phyloP scores from a whole-genome alignment of 805 yeast species.

The Dipodascus geniculatus region DNA sequence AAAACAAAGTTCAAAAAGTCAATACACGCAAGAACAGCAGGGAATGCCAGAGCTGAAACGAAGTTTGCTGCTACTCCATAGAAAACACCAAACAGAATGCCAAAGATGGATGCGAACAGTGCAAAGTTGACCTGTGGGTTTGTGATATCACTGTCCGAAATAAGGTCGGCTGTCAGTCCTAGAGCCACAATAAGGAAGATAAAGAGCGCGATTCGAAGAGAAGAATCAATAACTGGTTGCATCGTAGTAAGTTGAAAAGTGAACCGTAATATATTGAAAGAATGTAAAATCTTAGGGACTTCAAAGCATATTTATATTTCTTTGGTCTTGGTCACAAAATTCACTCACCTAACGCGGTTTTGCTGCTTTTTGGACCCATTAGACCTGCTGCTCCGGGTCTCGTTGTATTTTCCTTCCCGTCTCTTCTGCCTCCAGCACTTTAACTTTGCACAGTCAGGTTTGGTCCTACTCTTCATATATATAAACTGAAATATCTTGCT shows the following conservation, averaged over 20 bases:
- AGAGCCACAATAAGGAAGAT: slow-evolving; percentile 64
- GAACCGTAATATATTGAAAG: too few relatives aligned
- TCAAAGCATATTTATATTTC: background rate
- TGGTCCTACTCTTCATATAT: too few relatives aligned
- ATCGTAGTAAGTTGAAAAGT: too few relatives aligned
- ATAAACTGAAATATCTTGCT: too few relatives aligned
- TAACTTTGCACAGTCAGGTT: too few relatives aligned
- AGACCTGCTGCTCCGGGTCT: background rate
- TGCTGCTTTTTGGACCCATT: background rate
- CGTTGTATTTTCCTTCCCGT: too few relatives aligned
- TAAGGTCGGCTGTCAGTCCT: slow-evolving; percentile 81
- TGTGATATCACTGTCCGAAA: slow-evolving; percentile 38
- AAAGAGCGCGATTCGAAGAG: slow-evolving; percentile 66
- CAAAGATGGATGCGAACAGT: slow-evolving; percentile 82
- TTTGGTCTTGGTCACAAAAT: background rate
- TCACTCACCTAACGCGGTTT: background rate
- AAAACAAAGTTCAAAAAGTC: slow-evolving; percentile 87
- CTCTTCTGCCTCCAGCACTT: too few relatives aligned
- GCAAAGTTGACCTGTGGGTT: slow-evolving; percentile 78
- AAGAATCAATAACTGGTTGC: slow-evolving; percentile 38
- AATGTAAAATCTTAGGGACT: too few relatives aligned
- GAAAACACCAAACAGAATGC: slow-evolving; percentile 64
- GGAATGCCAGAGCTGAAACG: slow-evolving; percentile 75
- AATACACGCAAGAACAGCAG: slow-evolving; percentile 56
- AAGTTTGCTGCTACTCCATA: slow-evolving; percentile 74